Conservation (phyloP, 208 protist genomes). For the Leishmania mexicana region DNA sequence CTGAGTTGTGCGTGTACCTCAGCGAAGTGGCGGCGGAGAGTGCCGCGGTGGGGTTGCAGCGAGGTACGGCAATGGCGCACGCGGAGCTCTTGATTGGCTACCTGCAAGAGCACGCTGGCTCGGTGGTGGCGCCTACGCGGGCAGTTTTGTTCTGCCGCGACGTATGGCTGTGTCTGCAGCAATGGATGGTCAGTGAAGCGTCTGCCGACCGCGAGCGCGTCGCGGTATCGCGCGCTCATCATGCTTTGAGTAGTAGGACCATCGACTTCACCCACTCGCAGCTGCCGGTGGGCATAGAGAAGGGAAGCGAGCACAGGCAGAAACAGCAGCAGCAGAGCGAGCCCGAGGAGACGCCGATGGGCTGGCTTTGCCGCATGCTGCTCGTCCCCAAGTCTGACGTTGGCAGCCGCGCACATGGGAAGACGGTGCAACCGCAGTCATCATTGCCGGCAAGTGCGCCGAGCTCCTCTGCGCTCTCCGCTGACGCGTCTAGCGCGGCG, state of each 20-base stretch:
- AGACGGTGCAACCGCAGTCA: background rate
- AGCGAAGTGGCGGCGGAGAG: slow-evolving; percentile 68
- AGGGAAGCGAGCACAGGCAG: background rate
- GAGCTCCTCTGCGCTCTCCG: background rate
- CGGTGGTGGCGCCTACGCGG: slow-evolving; percentile 54
- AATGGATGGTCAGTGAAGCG: slow-evolving; percentile 17
- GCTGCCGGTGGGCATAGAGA: background rate
- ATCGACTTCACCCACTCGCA: background rate
- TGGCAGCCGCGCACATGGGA: background rate
- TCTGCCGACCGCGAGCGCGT: slow-evolving; percentile 7
- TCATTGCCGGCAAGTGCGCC: background rate
- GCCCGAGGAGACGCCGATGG: slow-evolving; percentile 9
- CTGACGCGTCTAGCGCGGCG: background rate
- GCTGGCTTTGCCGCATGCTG: slow-evolving; percentile 24
- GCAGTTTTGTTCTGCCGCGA: slow-evolving; percentile 47
- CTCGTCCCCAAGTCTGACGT: background rate
- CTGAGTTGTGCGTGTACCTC: slow-evolving; percentile 75
- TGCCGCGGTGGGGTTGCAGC: slow-evolving; percentile 50
- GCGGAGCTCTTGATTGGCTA: slow-evolving; percentile 67
- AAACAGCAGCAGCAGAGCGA: slow-evolving; percentile 4
- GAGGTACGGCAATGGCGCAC: slow-evolving; percentile 64
- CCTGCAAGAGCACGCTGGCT: slow-evolving; percentile 56
- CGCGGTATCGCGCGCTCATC: background rate
- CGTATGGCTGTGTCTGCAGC: slow-evolving; percentile 30
- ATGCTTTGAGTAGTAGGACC: background rate